phyloP scores from a whole-genome alignment of 2,329 filamentous ascomycete genomes.

The Metarhizium brunneum region DNA sequence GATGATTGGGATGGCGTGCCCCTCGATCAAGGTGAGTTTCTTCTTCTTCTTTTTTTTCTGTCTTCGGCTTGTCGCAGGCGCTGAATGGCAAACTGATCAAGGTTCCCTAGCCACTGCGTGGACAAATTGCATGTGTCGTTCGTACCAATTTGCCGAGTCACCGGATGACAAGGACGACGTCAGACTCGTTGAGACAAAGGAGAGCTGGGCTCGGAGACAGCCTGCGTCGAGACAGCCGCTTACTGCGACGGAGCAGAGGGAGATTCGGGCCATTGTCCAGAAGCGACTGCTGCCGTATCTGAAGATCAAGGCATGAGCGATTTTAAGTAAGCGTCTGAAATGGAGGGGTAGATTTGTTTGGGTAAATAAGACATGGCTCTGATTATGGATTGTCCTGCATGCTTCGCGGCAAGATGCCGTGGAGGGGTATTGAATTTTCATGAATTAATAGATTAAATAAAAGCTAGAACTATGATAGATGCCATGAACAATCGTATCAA shows the following conservation, averaged over 20 bases:
- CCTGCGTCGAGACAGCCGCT: slow-evolving; percentile 28
- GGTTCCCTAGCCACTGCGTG: slow-evolving; percentile 54
- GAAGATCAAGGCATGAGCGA: slow-evolving; percentile 19
- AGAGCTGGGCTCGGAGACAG: slow-evolving; percentile 36
- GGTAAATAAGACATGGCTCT: not conserved
- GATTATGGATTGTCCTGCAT: not conserved
- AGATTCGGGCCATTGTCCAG: slow-evolving; percentile 31
- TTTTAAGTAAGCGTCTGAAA: not conserved
- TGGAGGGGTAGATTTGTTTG: not conserved
- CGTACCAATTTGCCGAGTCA: slow-evolving; percentile 52
- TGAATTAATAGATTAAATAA: not conserved
- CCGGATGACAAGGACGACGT: slow-evolving; percentile 39
- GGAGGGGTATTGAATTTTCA: not conserved
- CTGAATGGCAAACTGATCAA: not conserved
- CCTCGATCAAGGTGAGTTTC: slow-evolving; percentile 27
- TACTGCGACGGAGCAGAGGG: slow-evolving; percentile 35
- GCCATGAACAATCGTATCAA: not conserved
- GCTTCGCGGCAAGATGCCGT: not conserved
- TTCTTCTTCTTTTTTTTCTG: not conserved
- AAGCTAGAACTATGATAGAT: not conserved
- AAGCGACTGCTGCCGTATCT: slow-evolving; percentile 25
- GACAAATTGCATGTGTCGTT: slow-evolving; percentile 64
- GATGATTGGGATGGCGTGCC: slow-evolving; percentile 64
- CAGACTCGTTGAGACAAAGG: slow-evolving; percentile 35
- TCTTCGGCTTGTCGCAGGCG: not conserved